Evolutionary conservation across 257 asterid species (phyloP).

Genomic region (Salvia splendens): DNA sequence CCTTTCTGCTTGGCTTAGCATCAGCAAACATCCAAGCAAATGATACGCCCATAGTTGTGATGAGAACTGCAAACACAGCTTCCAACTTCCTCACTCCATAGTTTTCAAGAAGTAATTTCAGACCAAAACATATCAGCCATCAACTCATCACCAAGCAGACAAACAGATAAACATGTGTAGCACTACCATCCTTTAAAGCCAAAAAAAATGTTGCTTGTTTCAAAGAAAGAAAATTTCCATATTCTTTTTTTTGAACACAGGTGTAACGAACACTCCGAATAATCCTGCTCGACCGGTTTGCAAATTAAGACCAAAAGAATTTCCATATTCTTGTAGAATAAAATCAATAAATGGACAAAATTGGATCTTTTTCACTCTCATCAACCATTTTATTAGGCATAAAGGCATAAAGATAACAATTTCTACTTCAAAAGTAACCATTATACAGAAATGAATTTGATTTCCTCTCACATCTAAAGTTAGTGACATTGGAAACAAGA

Average conservation of each 20-base stretch:
- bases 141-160: conserved; percentile 31
- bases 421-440: conserved; percentile 19
- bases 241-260: too few relatives aligned
- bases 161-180: conserved; percentile 22
- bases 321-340: background rate
- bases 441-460: conserved; percentile 23
- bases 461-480: conserved; percentile 38
- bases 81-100: conserved; percentile 99
- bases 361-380: conserved; percentile 14
- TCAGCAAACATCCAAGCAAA: conserved; percentile 99
- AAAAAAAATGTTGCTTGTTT: conserved; percentile 5
- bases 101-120: conserved; percentile 84
- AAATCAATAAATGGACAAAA: conserved; percentile 24
- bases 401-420: conserved; percentile 24
- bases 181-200: conserved; percentile 28
- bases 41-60: conserved; percentile 84
- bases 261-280: too few relatives aligned
- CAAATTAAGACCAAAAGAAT: too few relatives aligned
- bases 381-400: conserved; percentile 12
- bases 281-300: too few relatives aligned
- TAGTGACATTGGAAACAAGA: conserved; percentile 23
- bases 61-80: conserved; percentile 94
- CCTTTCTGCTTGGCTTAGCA: conserved; percentile 71
- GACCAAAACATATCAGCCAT: conserved; percentile 28
- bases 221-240: background rate